Conservation (phyloP, 768 basidiomycete genomes). For the Leccinum truebloodii region DNA sequence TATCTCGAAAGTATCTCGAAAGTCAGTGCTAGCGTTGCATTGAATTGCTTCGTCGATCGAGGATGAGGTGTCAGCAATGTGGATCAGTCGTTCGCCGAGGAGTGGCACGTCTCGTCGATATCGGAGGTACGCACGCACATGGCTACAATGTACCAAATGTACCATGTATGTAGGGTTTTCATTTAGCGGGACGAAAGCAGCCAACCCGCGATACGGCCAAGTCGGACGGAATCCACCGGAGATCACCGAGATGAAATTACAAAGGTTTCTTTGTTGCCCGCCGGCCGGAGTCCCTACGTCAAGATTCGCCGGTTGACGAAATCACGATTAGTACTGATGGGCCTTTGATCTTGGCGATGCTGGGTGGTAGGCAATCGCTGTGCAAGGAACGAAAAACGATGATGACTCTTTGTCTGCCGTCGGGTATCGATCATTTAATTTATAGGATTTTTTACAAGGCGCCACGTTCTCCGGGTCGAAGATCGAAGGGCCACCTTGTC, state of each 20-base stretch:
- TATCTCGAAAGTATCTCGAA: background rate
- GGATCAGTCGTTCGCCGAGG: background rate
- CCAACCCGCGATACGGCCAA: slow-evolving; percentile 3
- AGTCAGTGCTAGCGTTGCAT: background rate
- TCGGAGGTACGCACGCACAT: background rate
- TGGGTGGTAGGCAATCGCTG: slow-evolving; percentile 13
- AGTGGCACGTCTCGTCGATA: slow-evolving; percentile 8
- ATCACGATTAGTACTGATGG: background rate
- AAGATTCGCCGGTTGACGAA: slow-evolving; percentile 6
- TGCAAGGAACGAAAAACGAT: slow-evolving; percentile 5
- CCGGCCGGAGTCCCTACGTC: background rate
- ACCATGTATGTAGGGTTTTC: background rate
- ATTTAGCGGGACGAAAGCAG: background rate
- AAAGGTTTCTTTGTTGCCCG: background rate
- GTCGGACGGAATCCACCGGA: slow-evolving; percentile 11
- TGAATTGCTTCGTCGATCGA: slow-evolving; percentile 4
- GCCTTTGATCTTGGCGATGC: background rate
- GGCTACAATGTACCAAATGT: background rate
- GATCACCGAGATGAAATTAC: slow-evolving; percentile 31
- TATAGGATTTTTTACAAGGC: background rate
- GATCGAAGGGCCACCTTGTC: background rate
- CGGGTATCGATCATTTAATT: background rate
- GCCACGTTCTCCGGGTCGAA: background rate
- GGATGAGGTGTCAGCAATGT: background rate
- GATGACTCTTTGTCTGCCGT: background rate